phyloP scores from a whole-genome alignment of 176 grass and related monocot genomes.

The Oryza australiensis region DNA sequence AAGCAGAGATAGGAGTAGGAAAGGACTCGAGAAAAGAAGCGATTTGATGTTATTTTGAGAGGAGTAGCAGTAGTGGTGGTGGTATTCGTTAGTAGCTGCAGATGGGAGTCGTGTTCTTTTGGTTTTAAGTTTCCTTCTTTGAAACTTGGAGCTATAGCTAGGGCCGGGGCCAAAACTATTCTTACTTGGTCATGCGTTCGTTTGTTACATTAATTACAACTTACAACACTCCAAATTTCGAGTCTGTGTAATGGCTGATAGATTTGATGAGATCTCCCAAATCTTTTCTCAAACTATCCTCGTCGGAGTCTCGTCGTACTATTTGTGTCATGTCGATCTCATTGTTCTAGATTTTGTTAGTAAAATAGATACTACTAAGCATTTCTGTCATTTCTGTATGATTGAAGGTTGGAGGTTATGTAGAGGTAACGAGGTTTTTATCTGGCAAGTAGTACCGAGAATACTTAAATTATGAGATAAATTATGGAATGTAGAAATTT shows the following conservation, averaged over 20 bases:
- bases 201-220: constrained; percentile 38
- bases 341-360: too few relatives aligned
- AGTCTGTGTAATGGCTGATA: background rate
- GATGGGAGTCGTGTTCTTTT: constrained; percentile 33
- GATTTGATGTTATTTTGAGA: constrained; percentile 18
- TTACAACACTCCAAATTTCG: constrained; percentile 28
- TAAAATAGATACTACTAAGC: too few relatives aligned
- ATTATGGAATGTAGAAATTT: too few relatives aligned
- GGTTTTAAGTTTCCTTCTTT: constrained; percentile 37
- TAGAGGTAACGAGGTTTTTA: too few relatives aligned
- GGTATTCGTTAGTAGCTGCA: constrained; percentile 4
- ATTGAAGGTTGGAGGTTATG: too few relatives aligned
- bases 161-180: background rate
- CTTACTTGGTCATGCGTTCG: constrained; percentile 18
- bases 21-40: background rate
- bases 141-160: constrained; percentile 62
- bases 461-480: too few relatives aligned
- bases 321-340: background rate
- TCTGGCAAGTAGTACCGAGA: too few relatives aligned
- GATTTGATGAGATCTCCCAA: constrained; percentile 28
- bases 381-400: too few relatives aligned
- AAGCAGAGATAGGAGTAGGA: constrained; percentile 13
- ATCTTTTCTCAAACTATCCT: background rate
- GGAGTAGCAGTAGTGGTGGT: background rate
- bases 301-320: background rate